phyloP scores from a whole-genome alignment of 2,329 filamentous ascomycete genomes.

The Lecanicillium sp. region DNA sequence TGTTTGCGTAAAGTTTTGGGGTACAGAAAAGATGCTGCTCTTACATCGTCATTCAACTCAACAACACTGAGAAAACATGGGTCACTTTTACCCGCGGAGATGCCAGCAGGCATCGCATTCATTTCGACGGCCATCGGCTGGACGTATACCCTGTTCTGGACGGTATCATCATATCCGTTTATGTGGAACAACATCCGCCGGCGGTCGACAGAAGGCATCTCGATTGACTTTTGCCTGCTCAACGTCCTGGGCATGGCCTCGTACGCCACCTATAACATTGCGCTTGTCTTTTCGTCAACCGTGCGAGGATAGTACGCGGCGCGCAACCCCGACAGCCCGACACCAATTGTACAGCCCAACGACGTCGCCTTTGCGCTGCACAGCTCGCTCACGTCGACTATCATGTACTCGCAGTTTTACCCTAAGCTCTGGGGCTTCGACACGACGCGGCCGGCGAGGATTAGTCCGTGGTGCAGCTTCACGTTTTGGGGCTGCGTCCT shows the following conservation, averaged over 20 bases:
- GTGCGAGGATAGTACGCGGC: neutral
- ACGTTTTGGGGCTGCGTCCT: neutral
- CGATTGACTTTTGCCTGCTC: neutral
- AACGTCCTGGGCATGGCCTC: neutral
- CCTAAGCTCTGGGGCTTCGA: neutral
- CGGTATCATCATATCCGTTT: neutral
- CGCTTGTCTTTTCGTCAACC: neutral
- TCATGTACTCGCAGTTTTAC: conserved; percentile 1
- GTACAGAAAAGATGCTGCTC: no score
- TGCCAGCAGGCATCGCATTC: neutral
- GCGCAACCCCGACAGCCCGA: conserved; percentile 12
- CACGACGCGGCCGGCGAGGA: neutral
- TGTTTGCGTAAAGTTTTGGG: no score
- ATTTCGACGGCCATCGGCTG: neutral
- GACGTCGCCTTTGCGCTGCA: conserved; percentile 3
- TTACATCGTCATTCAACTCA: no score
- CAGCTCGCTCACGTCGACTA: neutral
- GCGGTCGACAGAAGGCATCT: neutral
- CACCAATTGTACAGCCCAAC: neutral
- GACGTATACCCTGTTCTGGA: neutral
- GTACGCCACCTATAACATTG: neutral
- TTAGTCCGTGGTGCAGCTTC: neutral
- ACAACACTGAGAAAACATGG: no score
- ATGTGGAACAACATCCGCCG: neutral
- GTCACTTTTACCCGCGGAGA: no score